These are phyloP conservation scores for Sclerospora graminicola DNA, from an alignment of 352 stramenopile genomes.

Conservation along the genomic window DNA sequence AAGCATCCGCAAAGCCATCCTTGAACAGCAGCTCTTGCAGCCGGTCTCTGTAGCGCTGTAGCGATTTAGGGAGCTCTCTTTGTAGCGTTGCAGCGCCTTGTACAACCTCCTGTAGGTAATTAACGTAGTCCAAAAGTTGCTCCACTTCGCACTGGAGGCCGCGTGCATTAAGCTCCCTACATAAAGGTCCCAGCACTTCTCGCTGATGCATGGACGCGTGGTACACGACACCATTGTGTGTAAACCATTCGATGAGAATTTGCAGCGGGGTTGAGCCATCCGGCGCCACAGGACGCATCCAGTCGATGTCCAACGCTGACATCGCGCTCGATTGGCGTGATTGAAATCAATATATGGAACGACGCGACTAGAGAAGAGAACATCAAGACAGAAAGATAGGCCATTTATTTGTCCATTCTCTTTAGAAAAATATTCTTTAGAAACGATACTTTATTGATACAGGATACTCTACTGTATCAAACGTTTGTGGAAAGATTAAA, in stretches of 20 bases:
- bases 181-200: constrained; percentile 11
- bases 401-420: too few relatives aligned
- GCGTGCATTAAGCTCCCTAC: constrained; percentile 13
- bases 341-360: constrained; percentile 2
- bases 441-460: too few relatives aligned
- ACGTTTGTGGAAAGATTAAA: too few relatives aligned
- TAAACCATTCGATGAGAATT: constrained; percentile 17
- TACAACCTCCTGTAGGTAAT: constrained; percentile 12
- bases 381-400: not conserved
- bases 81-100: constrained; percentile 3
- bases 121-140: constrained; percentile 13
- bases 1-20: constrained; percentile 1
- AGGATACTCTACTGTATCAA: too few relatives aligned
- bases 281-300: constrained; percentile 5
- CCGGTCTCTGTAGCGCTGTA: constrained; percentile 6
- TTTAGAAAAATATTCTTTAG: too few relatives aligned
- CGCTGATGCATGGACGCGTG: constrained; percentile 16
- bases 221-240: constrained; percentile 14
- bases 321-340: not conserved
- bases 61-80: constrained; percentile 1
- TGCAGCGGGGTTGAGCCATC: constrained; percentile 11
- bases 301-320: constrained; percentile 13
- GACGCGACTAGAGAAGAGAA: not conserved
- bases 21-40: constrained; percentile 11
- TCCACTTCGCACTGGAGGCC: constrained; percentile 11